Conservation (phyloP, 306 rosid genomes). For the Quercus agrifolia region DNA sequence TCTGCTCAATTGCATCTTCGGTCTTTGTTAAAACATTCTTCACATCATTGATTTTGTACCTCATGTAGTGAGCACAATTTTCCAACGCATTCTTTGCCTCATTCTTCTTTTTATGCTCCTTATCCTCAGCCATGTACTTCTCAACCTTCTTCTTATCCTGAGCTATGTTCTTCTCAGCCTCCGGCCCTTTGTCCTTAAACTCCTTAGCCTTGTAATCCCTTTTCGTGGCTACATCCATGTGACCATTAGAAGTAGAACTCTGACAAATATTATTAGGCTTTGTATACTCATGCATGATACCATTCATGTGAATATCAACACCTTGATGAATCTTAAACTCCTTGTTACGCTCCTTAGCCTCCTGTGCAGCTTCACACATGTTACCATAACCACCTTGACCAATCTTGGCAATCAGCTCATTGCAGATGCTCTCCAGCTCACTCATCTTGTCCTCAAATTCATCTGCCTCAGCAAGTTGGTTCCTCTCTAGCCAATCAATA, state of each 20-base stretch:
- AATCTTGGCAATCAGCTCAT: conserved; percentile 42
- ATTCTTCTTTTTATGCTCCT: not conserved
- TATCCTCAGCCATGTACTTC: not conserved
- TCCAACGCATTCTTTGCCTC: conserved; percentile 3
- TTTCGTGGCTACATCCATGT: too few relatives aligned
- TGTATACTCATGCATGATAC: too few relatives aligned
- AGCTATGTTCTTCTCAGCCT: not conserved
- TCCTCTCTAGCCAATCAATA: conserved; percentile 44
- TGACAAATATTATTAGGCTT: too few relatives aligned
- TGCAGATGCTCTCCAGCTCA: conserved; percentile 51
- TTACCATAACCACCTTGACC: conserved; percentile 37
- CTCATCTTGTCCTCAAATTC: conserved; percentile 44
- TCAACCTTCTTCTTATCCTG: not conserved
- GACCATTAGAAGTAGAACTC: too few relatives aligned
- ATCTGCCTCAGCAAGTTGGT: conserved; percentile 43
- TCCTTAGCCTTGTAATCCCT: too few relatives aligned
- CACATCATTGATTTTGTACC: not conserved
- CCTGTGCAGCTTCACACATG: conserved; percentile 8
- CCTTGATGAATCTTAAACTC: too few relatives aligned
- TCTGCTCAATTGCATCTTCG: not conserved
- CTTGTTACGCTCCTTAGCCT: too few relatives aligned
- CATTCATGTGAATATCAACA: too few relatives aligned
- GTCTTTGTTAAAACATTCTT: not conserved
- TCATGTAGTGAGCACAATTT: not conserved
- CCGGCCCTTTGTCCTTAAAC: not conserved